phyloP scores from a whole-genome alignment of 2,329 filamentous ascomycete species.

The Fusarium sp. region DNA sequence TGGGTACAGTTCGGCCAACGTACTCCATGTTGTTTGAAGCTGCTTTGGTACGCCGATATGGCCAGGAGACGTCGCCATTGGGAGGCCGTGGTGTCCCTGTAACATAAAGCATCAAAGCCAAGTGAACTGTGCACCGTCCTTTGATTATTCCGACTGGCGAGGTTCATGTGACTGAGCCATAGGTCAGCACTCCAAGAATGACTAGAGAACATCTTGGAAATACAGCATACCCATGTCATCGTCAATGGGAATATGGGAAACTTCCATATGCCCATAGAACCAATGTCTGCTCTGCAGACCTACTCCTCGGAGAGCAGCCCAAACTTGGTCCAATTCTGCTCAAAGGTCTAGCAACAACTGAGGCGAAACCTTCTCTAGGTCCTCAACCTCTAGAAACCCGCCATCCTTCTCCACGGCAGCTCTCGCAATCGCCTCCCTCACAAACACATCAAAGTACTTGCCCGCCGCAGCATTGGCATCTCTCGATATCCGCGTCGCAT shows the following conservation, averaged over 20 bases:
- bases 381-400: constrained; percentile 87
- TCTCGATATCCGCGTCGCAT: constrained; percentile 79
- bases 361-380: constrained; percentile 88
- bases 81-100: not conserved
- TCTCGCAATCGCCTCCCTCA: constrained; percentile 88
- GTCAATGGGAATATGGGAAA: not conserved
- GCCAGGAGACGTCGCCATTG: no score
- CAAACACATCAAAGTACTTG: constrained; percentile 92
- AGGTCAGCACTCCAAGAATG: not conserved
- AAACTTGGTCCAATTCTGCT: not conserved
- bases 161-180: not conserved
- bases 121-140: no score
- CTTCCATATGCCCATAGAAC: not conserved
- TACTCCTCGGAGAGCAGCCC: not conserved
- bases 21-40: no score
- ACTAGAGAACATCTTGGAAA: no score
- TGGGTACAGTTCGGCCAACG: not conserved
- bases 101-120: not conserved
- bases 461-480: constrained; percentile 83
- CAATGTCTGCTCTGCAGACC: not conserved
- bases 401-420: constrained; percentile 79
- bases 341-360: constrained; percentile 90
- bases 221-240: not conserved
- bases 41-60: no score
- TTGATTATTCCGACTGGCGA: not conserved